phyloP scores from a whole-genome alignment of 257 asterid genomes.

The Cruciata laevipes region DNA sequence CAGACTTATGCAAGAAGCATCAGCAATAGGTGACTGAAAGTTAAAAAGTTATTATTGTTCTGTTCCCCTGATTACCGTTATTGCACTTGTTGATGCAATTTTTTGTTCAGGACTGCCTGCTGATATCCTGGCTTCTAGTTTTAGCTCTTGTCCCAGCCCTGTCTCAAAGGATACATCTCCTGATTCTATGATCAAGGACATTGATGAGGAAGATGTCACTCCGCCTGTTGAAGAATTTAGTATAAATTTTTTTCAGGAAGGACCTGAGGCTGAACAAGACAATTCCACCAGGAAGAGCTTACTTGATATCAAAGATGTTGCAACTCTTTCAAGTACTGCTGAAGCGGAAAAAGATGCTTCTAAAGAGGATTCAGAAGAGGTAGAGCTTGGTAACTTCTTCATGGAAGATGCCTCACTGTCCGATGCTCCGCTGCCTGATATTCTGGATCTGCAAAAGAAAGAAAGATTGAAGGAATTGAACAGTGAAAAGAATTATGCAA shows the following conservation, averaged over 20 bases:
- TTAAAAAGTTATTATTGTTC: slow-evolving; percentile 12
- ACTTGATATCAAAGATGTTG: slow-evolving; percentile 22
- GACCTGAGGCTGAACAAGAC: slow-evolving; percentile 34
- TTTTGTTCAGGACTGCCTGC: slow-evolving; percentile 59
- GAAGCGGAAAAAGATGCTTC: slow-evolving; percentile 27
- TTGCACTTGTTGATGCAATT: slow-evolving; percentile 19
- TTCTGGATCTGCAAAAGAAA: slow-evolving; percentile 62
- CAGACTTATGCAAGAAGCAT: slow-evolving; percentile 73
- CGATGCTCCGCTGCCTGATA: slow-evolving; percentile 37
- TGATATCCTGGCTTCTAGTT: slow-evolving; percentile 67
- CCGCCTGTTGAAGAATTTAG: slow-evolving; percentile 26
- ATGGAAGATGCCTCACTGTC: slow-evolving; percentile 47
- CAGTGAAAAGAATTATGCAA: slow-evolving; percentile 57
- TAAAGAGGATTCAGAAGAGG: slow-evolving; percentile 53
- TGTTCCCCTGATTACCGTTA: slow-evolving; percentile 20
- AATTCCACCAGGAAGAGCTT: slow-evolving; percentile 24
- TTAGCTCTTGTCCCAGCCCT: slow-evolving; percentile 37
- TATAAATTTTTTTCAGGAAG: slow-evolving; percentile 24
- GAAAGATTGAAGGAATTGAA: slow-evolving; percentile 67
- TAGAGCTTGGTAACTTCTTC: slow-evolving; percentile 75
- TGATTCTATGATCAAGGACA: slow-evolving; percentile 27
- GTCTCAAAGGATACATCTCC: slow-evolving; percentile 35
- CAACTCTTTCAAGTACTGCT: slow-evolving; percentile 26
- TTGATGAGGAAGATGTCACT: slow-evolving; percentile 27
- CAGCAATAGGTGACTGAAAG: slow-evolving; percentile 61